Conservation (phyloP, 2,329 filamentous ascomycete genomes). For the Dendrostoma leiphaemia region DNA sequence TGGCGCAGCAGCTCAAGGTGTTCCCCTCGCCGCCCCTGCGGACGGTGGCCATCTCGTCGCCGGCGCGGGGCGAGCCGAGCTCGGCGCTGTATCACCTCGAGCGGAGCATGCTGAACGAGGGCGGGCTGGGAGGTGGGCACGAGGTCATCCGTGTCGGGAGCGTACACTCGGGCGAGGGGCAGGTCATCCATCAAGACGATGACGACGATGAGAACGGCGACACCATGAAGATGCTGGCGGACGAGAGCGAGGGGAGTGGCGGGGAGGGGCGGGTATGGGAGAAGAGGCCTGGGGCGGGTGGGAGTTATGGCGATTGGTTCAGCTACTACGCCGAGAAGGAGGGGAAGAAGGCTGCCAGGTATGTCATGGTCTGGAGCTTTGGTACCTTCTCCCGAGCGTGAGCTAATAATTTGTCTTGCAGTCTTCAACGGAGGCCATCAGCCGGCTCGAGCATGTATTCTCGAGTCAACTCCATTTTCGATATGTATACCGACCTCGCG, state of each 20-base stretch:
- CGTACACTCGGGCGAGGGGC: constrained; percentile 1
- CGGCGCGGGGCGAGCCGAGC: neutral
- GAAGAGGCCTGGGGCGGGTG: neutral
- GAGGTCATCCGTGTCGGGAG: constrained; percentile 3
- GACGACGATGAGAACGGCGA: neutral
- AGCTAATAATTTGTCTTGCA: neutral
- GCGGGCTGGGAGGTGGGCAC: neutral
- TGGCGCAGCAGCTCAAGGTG: constrained; percentile 13
- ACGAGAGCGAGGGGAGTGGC: neutral
- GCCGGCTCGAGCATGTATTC: constrained; percentile 5
- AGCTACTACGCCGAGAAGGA: constrained; percentile 6
- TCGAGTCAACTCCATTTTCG: constrained; percentile 15
- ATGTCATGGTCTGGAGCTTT: neutral
- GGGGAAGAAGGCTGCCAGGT: neutral
- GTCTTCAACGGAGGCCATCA: neutral
- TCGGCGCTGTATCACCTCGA: constrained; percentile 11
- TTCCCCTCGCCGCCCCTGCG: neutral
- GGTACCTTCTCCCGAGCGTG: neutral
- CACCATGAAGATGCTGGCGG: constrained; percentile 5
- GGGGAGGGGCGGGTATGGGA: neutral
- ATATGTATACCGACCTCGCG: constrained; percentile 10
- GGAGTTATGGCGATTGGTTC: constrained; percentile 10
- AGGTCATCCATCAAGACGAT: neutral
- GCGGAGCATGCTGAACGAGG: neutral
- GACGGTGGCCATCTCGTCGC: neutral